phyloP scores from a whole-genome alignment of 805 yeast species.

The Scheffersomyces ergatensis region DNA sequence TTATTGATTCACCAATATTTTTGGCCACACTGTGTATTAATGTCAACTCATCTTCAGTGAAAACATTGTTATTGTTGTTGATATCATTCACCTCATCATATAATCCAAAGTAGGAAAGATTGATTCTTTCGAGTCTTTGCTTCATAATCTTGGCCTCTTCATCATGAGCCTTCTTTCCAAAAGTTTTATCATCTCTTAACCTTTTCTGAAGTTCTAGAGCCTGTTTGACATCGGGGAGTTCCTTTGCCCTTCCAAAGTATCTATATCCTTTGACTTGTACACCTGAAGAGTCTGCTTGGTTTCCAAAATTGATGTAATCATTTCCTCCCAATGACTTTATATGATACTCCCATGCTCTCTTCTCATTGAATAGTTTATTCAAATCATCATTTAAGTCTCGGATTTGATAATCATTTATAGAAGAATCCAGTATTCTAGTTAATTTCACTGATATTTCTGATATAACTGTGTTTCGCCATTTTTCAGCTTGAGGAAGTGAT shows the following conservation, averaged over 20 bases:
- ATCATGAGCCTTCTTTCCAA: slow-evolving; percentile 4
- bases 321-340: slow-evolving; percentile 73
- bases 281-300: slow-evolving; percentile 15
- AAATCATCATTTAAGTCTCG: slow-evolving; percentile 73
- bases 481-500: slow-evolving; percentile 62
- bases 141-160: slow-evolving; percentile 16
- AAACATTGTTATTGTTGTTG: neutral
- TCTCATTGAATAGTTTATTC: slow-evolving; percentile 65
- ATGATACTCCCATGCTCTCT: slow-evolving; percentile 74
- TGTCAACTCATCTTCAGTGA: slow-evolving; percentile 1
- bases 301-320: slow-evolving; percentile 45
- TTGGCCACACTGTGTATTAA: slow-evolving; percentile 10
- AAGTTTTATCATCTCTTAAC: neutral
- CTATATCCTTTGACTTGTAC: slow-evolving; percentile 50
- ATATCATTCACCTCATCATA: slow-evolving; percentile 20
- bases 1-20: slow-evolving; percentile 7
- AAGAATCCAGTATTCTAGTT: slow-evolving; percentile 60
- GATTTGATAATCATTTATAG: slow-evolving; percentile 56
- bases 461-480: slow-evolving; percentile 61
- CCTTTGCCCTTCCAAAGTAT: slow-evolving; percentile 83
- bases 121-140: slow-evolving; percentile 22
- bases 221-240: slow-evolving; percentile 64
- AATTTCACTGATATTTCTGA: slow-evolving; percentile 62
- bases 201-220: slow-evolving; percentile 15
- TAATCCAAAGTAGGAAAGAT: slow-evolving; percentile 43